Evolutionary conservation across 306 rosid genomes (phyloP).

Genomic region (Amphicarpaea edgeworthii): DNA sequence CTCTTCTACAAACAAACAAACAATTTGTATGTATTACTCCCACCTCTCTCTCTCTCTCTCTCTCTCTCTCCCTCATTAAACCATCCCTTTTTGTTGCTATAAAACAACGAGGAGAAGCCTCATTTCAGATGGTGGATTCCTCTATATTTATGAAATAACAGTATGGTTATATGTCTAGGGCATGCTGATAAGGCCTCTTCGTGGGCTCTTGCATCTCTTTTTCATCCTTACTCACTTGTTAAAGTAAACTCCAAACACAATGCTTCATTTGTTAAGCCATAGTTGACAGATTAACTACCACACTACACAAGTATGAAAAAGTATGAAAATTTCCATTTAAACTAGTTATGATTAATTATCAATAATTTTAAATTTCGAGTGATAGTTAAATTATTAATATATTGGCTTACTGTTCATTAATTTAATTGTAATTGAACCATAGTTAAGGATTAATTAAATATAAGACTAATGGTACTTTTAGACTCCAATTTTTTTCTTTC

Average conservation of each 20-base stretch:
- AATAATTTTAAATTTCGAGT: not conserved
- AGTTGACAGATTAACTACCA: not conserved
- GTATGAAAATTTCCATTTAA: not conserved
- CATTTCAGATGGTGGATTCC: conserved; percentile 49
- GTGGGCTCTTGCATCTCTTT: not conserved
- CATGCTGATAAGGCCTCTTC: conserved; percentile 7
- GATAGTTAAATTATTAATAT: not conserved
- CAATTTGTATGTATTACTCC: conserved; percentile 44
- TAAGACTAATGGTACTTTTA: too few relatives aligned
- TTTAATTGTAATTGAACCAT: not conserved
- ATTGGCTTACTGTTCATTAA: not conserved
- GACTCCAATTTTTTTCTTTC: too few relatives aligned
- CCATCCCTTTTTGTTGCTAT: conserved; percentile 48
- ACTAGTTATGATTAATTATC: not conserved
- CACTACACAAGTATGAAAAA: too few relatives aligned
- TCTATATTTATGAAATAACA: conserved; percentile 53
- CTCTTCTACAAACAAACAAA: too few relatives aligned
- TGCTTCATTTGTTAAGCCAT: not conserved
- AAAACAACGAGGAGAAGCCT: conserved; percentile 38
- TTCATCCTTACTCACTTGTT: conserved; percentile 28
- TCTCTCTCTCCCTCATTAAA: conserved; percentile 47
- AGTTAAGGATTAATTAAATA: not conserved
- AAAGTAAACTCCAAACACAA: conserved; percentile 5
- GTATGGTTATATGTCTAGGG: conserved; percentile 33
- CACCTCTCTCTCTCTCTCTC: conserved; percentile 7